These are phyloP conservation scores for Cutaneotrichosporon mucoides DNA, from an alignment of 1,284 basidiomycete genomes.

Conservation along the genomic window DNA sequence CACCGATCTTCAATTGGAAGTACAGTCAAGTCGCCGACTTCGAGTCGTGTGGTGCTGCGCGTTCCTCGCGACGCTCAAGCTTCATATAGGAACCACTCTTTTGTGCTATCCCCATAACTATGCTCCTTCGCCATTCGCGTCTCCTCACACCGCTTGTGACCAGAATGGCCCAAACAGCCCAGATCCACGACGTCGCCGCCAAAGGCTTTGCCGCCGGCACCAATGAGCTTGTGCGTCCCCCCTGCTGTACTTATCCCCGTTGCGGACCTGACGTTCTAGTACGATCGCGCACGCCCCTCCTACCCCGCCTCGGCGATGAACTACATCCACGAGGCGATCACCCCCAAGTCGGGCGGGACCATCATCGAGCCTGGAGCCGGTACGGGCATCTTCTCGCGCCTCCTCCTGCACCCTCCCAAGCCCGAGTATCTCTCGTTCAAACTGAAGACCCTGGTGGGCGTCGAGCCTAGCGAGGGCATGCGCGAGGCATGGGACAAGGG, in stretches of 20 bases:
- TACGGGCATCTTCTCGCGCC: slow-evolving; percentile 51
- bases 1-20: too few relatives aligned
- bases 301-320: slow-evolving; percentile 46
- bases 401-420: slow-evolving; percentile 40
- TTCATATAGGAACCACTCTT: too few relatives aligned
- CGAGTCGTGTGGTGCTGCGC: too few relatives aligned
- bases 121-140: too few relatives aligned
- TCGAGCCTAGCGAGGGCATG: slow-evolving; percentile 52
- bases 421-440: slow-evolving; percentile 36
- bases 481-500: slow-evolving; percentile 37
- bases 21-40: too few relatives aligned
- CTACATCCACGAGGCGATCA: slow-evolving; percentile 27
- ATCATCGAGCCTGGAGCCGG: slow-evolving; percentile 47
- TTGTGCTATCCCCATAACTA: too few relatives aligned
- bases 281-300: slow-evolving; percentile 48
- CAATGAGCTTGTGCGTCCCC: slow-evolving; percentile 40
- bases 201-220: slow-evolving; percentile 45
- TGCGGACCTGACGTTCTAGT: too few relatives aligned
- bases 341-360: slow-evolving; percentile 1
- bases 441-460: slow-evolving; percentile 37
- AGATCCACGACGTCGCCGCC: slow-evolving; percentile 36
- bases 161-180: not conserved
- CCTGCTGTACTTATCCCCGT: not conserved
- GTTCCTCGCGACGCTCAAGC: too few relatives aligned
- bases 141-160: too few relatives aligned